These are phyloP conservation scores for Aulographum hederae DNA, from an alignment of 2,329 filamentous ascomycete species.

Conservation along the genomic window DNA sequence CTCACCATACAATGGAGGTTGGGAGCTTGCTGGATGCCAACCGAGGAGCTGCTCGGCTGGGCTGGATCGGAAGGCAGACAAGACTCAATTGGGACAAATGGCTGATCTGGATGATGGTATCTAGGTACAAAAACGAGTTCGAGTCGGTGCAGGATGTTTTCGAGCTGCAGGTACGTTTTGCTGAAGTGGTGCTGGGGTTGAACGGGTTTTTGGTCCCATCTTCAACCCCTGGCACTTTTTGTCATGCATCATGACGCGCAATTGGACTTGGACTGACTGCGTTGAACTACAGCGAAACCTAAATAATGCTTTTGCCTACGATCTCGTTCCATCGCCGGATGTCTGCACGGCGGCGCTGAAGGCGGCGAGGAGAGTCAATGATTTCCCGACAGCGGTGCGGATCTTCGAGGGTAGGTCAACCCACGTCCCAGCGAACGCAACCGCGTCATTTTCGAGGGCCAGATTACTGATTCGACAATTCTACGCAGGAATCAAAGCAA, in stretches of 20 bases:
- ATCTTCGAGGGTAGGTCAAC: constrained; percentile 78
- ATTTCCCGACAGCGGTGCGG: constrained; percentile 94
- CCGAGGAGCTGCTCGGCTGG: too few relatives aligned
- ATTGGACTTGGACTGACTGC: not conserved
- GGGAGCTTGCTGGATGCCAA: too few relatives aligned
- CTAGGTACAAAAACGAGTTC: constrained; percentile 98
- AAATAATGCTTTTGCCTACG: constrained; percentile 45
- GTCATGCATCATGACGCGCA: too few relatives aligned
- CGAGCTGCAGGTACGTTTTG: constrained; percentile 76
- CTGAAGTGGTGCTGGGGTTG: too few relatives aligned
- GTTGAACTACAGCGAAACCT: constrained; percentile 62
- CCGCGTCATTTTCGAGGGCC: not conserved
- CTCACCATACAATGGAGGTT: too few relatives aligned
- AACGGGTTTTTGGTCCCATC: not conserved
- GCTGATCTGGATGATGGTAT: constrained; percentile 7
- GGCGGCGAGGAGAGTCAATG: constrained; percentile 90
- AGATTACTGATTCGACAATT: too few relatives aligned
- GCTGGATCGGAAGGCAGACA: not conserved
- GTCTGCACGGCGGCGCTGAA: constrained; percentile 83
- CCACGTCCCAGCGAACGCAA: too few relatives aligned
- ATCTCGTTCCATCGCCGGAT: constrained; percentile 55
- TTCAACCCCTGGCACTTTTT: too few relatives aligned
- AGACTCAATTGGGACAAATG: constrained; percentile 9
- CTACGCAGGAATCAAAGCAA: constrained; percentile 96
- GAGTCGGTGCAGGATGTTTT: constrained; percentile 96